Evolutionary conservation across 2,329 filamentous ascomycete species (phyloP), one percentile per base, ranked within the genome.

Genomic region (Aspergillus sp.): DNA sequence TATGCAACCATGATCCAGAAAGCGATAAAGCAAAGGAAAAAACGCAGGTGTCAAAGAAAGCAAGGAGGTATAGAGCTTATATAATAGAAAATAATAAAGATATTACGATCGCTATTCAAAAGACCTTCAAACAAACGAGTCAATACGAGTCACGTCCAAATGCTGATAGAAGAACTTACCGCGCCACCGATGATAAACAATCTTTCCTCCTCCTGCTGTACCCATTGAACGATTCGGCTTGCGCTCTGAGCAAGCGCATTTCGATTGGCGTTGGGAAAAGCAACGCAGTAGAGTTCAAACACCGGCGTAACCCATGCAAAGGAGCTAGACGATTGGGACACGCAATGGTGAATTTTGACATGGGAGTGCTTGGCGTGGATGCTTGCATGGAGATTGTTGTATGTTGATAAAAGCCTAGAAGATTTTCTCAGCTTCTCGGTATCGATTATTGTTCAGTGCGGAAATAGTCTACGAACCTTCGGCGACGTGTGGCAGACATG

Each of bases 161-260:
- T 14, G 45, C 10, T 6, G 16, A 20, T 10, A 24, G 42, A 31
- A 26, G 2, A 31, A 73, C 76, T 63, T 67, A 98, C 94, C 49
- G 93, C 95, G n/a, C 95, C 96, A 1, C 95, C 95, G 71, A 99
- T 95, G 60, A 99, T 96, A 72, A 99, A 99, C 6, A 98, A 80
- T 58, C 95, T 83, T 76, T 98, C 93, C 76, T 98, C 94, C 77
- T 99, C 95, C 65, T 88, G 84, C 71, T 91, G 89, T 1, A 94
- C 89, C 93, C 94, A 99, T 71, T 95, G 90, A 6, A 96, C 88
- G 53, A 99, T 87, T 77, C 90, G 89, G 72, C 95, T 96, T 36
- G 93, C 94, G 11, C 90, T 91, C 73, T 94, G 90, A 10, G 91
- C 91, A 69, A 99, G 82, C 11, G 87, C 85, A 56, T 83, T 83